Percentiles rank a stretch among this genome's conserved stretches.
These are phyloP conservation scores for Pichia paraexigua DNA, from an alignment of 805 yeast genomes.

Conservation along the genomic window DNA sequence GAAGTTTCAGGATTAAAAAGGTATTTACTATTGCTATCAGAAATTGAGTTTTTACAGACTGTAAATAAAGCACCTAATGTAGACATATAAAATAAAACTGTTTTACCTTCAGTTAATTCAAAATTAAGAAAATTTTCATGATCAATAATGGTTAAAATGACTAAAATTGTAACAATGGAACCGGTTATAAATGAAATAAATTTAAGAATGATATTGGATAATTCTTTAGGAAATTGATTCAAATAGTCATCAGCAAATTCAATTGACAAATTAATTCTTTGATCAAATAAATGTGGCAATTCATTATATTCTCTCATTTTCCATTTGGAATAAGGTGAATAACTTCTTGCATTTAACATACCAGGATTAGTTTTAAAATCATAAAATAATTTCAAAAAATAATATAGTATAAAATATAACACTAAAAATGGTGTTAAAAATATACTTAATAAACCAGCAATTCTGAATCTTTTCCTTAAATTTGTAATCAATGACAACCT, in stretches of 20 bases:
- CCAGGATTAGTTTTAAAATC: slow-evolving; percentile 88
- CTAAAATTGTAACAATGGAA: slow-evolving; percentile 82
- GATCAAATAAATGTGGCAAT: slow-evolving; percentile 77
- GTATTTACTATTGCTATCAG: slow-evolving; percentile 36
- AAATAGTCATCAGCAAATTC: slow-evolving; percentile 78
- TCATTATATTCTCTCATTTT: slow-evolving; percentile 91
- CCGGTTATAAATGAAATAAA: slow-evolving; percentile 75
- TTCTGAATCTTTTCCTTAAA: slow-evolving; percentile 66
- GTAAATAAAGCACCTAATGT: slow-evolving; percentile 87
- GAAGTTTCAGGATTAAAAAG: slow-evolving; percentile 93
- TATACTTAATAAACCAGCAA: slow-evolving; percentile 82
- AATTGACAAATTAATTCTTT: slow-evolving; percentile 67
- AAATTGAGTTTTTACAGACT: slow-evolving; percentile 60
- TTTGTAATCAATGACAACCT: slow-evolving; percentile 61
- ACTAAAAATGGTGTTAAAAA: slow-evolving; percentile 81
- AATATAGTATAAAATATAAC: slow-evolving; percentile 69
- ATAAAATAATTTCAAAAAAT: slow-evolving; percentile 86
- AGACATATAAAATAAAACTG: slow-evolving; percentile 82
- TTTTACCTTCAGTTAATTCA: slow-evolving; percentile 73
- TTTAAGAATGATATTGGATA: slow-evolving; percentile 44
- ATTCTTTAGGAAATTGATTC: slow-evolving; percentile 86
- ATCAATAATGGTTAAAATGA: slow-evolving; percentile 66
- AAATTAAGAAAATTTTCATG: slow-evolving; percentile 88
- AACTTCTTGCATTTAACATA: slow-evolving; percentile 73
- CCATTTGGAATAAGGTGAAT: slow-evolving; percentile 94